Conservation (phyloP, 83 land plant species). For the Larix sibirica region DNA sequence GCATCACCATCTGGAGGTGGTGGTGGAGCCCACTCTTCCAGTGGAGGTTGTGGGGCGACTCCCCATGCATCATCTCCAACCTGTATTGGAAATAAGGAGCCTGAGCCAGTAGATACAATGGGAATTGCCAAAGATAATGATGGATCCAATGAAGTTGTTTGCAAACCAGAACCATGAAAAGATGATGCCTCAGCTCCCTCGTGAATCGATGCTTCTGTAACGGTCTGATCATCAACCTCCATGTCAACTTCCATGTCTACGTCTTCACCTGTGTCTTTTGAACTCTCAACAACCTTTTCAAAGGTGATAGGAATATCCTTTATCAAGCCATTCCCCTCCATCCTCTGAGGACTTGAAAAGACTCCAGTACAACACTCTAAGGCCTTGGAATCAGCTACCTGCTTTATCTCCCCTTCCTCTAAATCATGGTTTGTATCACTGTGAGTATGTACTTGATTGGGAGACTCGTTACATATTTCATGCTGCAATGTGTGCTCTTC, state of each 20-base stretch:
- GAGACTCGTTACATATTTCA: neutral
- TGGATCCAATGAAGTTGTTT: constrained; percentile 13
- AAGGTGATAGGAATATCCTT: neutral
- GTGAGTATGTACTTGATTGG: neutral
- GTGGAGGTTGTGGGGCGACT: constrained; percentile 73
- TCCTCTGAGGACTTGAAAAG: neutral
- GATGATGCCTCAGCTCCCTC: constrained; percentile 14
- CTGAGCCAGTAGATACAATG: neutral
- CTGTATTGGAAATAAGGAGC: constrained; percentile 14
- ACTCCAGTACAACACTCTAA: neutral
- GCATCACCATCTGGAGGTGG: constrained; percentile 85
- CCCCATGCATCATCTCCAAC: constrained; percentile 16
- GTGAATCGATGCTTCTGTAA: constrained; percentile 3
- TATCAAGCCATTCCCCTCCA: neutral
- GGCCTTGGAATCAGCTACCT: neutral
- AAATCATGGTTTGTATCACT: neutral
- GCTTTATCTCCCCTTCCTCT: constrained; percentile 16
- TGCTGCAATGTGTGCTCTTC: neutral
- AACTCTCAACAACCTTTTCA: constrained; percentile 1
- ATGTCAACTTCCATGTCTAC: constrained; percentile 98
- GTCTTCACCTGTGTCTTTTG: constrained; percentile 21
- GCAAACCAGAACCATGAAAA: neutral
- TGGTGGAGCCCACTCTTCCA: constrained; percentile 92
- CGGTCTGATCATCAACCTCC: constrained; percentile 82
- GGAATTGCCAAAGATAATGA: constrained; percentile 13